A percentile compares a stretch with the other conserved stretches of the same genome.
Conservation (phyloP, 495 filamentous ascomycete genomes). For the Niebla homalea region DNA sequence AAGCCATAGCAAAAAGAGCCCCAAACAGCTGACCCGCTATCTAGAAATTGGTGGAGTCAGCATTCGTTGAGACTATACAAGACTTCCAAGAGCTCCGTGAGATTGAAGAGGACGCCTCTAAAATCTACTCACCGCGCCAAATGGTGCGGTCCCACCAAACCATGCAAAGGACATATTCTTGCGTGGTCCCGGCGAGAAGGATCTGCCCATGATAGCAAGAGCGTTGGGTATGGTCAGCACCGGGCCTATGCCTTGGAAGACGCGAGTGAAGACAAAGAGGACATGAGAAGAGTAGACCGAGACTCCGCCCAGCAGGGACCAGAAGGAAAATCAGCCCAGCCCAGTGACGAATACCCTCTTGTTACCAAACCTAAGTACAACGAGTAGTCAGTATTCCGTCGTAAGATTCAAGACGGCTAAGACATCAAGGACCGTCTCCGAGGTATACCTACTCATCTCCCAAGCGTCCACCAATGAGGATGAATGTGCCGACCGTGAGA, state of each 20-base stretch:
- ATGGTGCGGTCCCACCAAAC: conserved; percentile 33
- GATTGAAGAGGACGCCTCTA: too few relatives aligned
- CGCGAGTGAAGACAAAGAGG: conserved; percentile 44
- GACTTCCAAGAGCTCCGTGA: too few relatives aligned
- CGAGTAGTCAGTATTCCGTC: too few relatives aligned
- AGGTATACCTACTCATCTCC: conserved; percentile 34
- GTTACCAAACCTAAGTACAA: conserved; percentile 25
- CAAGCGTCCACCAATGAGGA: conserved; percentile 43
- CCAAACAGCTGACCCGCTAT: conserved; percentile 35
- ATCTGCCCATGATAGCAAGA: conserved; percentile 46
- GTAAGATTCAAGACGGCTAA: too few relatives aligned
- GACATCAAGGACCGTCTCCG: too few relatives aligned
- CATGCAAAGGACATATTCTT: conserved; percentile 51
- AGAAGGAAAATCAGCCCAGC: conserved; percentile 41
- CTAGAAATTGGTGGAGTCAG: conserved; percentile 37
- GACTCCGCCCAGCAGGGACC: conserved; percentile 39
- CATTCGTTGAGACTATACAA: conserved; percentile 7
- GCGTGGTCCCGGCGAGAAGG: conserved; percentile 36
- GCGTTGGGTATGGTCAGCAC: conserved; percentile 48
- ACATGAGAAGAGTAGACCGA: conserved; percentile 32
- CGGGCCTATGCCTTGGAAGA: conserved; percentile 47
- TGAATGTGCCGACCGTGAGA: conserved; percentile 49
- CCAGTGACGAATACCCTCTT: conserved; percentile 42
- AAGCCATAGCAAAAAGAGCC: conserved; percentile 36
- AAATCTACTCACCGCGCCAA: too few relatives aligned